Evolutionary conservation across 768 basidiomycete genomes (phyloP), one percentile per base, ranked within the genome.

Genomic region (Cystofilobasidium capitatum): DNA sequence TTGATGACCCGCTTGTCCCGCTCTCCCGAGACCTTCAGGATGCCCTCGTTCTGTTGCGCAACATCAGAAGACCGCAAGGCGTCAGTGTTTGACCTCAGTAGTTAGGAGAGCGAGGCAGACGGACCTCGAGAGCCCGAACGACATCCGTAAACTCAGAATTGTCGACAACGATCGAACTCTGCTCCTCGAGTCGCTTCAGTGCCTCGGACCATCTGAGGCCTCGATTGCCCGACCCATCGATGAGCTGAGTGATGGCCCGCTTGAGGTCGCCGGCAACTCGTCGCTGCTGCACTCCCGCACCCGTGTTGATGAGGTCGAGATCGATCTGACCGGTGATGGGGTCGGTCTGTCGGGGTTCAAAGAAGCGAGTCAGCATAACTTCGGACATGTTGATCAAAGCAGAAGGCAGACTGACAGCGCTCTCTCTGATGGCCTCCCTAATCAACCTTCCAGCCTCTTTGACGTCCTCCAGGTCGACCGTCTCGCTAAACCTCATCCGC

Each of bases 381-480:
- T n/a, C 24, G 2, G 6, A 17, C 1, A 39, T 29, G 47, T 22
- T 42, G 35, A 65, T 44, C 55, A 17, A 22, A 37, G 51, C 20
- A 49, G 33, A 35, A 24, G 35, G 29, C 9, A 29, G 10, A 67
- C 77, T 73, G 66, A 78, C 77, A 9, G 77, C 77, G 74, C 75
- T 76, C 70, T 93, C 91, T 73, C 90, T 85, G 78, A 99, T 88
- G 5, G 94, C 96, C 76, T 94, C 91, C 55, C 90, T 85, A 87
- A 99, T 98, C 72, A 99, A 83, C n/a, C 96, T 82, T 73, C 83
- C 85, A 0, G 94, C 92, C 77, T 98, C 96, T 70, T 82, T 81
- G 36, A 98, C 96, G 74, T 98, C 96, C 63, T 81, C 78, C 54
- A 89, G 78, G 74, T 93, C 89, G 44, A 99, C 94, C 62, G 83